Conservation (phyloP, 2,329 filamentous ascomycete species). For the Paecilomyces formosus region DNA sequence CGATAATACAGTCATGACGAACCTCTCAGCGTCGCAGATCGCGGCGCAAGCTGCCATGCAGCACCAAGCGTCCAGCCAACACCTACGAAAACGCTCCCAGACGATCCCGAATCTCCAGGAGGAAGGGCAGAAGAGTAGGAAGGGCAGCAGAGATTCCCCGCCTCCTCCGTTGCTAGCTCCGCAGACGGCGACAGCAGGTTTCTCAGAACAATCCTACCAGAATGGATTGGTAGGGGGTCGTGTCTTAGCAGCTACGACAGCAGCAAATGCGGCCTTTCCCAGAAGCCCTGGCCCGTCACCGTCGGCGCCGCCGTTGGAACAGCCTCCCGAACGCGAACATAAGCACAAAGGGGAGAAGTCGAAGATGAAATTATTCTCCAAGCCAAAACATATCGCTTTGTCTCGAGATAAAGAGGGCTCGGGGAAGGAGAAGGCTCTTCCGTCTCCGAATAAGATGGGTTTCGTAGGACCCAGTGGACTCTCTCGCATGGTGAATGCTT, state of each 20-base stretch:
- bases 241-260: slow-evolving; percentile 51
- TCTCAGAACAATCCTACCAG: slow-evolving; percentile 32
- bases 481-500: slow-evolving; percentile 51
- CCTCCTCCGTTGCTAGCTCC: slow-evolving; percentile 21
- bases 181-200: slow-evolving; percentile 14
- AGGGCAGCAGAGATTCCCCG: slow-evolving; percentile 28
- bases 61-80: slow-evolving; percentile 31
- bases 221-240: slow-evolving; percentile 46
- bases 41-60: slow-evolving; percentile 62
- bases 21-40: slow-evolving; percentile 54
- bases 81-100: slow-evolving; percentile 49
- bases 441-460: slow-evolving; percentile 52
- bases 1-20: slow-evolving; percentile 34
- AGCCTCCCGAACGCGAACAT: slow-evolving; percentile 29
- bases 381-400: slow-evolving; percentile 58
- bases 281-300: slow-evolving; percentile 35
- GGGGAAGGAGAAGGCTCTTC: slow-evolving; percentile 43
- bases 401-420: slow-evolving; percentile 50
- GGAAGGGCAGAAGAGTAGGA: slow-evolving; percentile 18
- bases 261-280: slow-evolving; percentile 57
- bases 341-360: slow-evolving; percentile 54
- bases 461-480: slow-evolving; percentile 45
- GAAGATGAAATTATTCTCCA: slow-evolving; percentile 63
- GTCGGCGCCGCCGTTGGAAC: slow-evolving; percentile 15
- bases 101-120: slow-evolving; percentile 38